Base-by-base conservation (phyloP, 2,329 filamentous ascomycete species). In the Cytospora mali region DNA sequence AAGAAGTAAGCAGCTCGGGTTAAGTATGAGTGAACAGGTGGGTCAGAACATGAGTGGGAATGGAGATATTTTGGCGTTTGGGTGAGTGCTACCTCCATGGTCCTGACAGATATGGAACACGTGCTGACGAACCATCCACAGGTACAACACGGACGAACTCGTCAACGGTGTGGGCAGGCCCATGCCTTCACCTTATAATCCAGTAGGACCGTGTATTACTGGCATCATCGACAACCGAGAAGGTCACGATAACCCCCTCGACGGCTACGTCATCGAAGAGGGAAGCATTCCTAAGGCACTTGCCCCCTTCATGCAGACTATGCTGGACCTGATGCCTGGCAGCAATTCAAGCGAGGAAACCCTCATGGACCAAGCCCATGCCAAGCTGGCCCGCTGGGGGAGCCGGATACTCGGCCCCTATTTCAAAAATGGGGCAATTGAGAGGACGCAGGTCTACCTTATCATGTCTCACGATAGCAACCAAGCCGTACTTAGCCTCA, bases 401-500 rank as follows among this genome's bases (percentile, higher is more conserved):
- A 85, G 81, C 70, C 74, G 79, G n/a, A 75, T 88, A 48, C 71
- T 88, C 0, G 87, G 87, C 0, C 85, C 86, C 0, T 88, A 88
- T 66, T 80, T 75, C 58, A 75, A 76, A 7, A 76, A 78, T 7
- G 84, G 87, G 0, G 84, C 84, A 21, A 74, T 88, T 23, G 81
- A 84, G 70, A 81, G 76, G 62, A 90, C 86, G 0, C 83, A 88
- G 62, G 80, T 86, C 0, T 90, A 88, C 70, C 77, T 90, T 4
- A 79, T 89, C 69, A 88, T 89, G 85, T 85, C 83, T 1, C 86
- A 89, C 68, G 87, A 89, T 67, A 85, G 81, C 50, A 86, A 86
- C 68, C 84, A 89, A 73, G 86, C 84, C 1, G 80, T 80, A 9
- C 70, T 90, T 53, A 81, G 80, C 0, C 75, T 90, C 7, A 79